These are phyloP conservation scores for Cadophora luteo-olivacea DNA, from an alignment of 2,329 filamentous ascomycete species.

Conservation along the genomic window DNA sequence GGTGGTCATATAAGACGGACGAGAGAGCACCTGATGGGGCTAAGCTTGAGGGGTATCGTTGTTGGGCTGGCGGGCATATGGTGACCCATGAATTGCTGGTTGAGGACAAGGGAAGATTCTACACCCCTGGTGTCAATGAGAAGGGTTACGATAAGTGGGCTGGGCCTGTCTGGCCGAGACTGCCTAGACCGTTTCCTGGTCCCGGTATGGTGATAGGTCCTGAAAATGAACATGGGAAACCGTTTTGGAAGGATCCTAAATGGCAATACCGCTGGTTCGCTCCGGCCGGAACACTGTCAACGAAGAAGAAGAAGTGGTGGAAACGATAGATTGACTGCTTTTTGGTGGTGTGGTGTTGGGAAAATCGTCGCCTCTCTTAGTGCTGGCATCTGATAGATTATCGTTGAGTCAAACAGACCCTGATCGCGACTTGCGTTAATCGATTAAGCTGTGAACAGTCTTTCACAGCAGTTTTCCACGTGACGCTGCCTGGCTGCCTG, in stretches of 20 bases:
- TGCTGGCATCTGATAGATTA: neutral
- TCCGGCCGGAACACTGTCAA: neutral
- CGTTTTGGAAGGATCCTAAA: conserved; percentile 3
- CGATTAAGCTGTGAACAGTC: neutral
- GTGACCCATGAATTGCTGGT: conserved; percentile 6
- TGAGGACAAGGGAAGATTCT: neutral
- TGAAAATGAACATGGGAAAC: neutral
- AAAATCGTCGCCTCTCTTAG: neutral
- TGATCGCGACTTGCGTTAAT: neutral
- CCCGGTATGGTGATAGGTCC: too few species aligned
- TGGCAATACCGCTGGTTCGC: neutral
- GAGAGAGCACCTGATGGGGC: neutral
- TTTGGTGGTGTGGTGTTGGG: neutral
- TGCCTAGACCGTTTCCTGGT: neutral
- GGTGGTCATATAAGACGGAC: neutral
- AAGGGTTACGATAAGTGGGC: neutral
- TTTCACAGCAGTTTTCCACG: neutral
- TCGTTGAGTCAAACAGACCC: neutral
- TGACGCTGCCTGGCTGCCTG: neutral
- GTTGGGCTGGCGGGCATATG: conserved; percentile 3
- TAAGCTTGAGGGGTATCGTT: conserved; percentile 6
- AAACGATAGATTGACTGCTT: neutral
- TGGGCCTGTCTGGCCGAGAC: neutral
- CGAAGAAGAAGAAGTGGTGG: neutral
- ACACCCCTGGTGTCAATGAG: neutral